phyloP scores from a whole-genome alignment of 441 rosid species.

The Eutrema salsugineum region DNA sequence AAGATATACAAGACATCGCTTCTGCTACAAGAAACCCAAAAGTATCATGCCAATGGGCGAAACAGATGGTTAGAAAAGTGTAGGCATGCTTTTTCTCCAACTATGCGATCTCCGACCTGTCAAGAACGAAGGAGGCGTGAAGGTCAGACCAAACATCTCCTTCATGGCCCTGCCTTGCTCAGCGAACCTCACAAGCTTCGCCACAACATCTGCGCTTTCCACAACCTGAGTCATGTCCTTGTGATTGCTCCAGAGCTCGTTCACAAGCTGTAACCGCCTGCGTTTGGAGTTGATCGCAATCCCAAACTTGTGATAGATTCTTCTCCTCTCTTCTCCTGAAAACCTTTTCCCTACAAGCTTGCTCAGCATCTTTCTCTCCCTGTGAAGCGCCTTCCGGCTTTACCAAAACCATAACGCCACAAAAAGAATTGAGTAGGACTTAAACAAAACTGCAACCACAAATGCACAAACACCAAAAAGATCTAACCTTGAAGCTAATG shows the following conservation, averaged over 20 bases:
- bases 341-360: slow-evolving; percentile 67
- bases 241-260: slow-evolving; percentile 53
- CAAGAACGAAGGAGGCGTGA: slow-evolving; percentile 44
- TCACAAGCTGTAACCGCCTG: slow-evolving; percentile 66
- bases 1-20: not conserved
- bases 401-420: not conserved
- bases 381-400: slow-evolving; percentile 59
- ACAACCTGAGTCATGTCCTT: slow-evolving; percentile 48
- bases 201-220: slow-evolving; percentile 70
- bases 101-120: slow-evolving; percentile 47
- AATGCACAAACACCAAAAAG: not conserved
- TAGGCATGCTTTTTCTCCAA: slow-evolving; percentile 41
- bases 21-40: slow-evolving; percentile 14
- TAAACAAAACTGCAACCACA: not conserved
- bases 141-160: slow-evolving; percentile 82
- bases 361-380: slow-evolving; percentile 66
- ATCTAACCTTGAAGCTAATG: slow-evolving; percentile 59
- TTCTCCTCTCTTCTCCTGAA: slow-evolving; percentile 54
- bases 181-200: slow-evolving; percentile 68
- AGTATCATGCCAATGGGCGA: not conserved
- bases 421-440: not conserved
- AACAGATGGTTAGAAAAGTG: slow-evolving; percentile 38
- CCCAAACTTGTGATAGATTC: slow-evolving; percentile 64
- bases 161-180: slow-evolving; percentile 70
- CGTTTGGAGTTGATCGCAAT: slow-evolving; percentile 59